Evolutionary conservation across 2,329 filamentous ascomycete genomes (phyloP).

Genomic region (Dissoconium aciculare): DNA sequence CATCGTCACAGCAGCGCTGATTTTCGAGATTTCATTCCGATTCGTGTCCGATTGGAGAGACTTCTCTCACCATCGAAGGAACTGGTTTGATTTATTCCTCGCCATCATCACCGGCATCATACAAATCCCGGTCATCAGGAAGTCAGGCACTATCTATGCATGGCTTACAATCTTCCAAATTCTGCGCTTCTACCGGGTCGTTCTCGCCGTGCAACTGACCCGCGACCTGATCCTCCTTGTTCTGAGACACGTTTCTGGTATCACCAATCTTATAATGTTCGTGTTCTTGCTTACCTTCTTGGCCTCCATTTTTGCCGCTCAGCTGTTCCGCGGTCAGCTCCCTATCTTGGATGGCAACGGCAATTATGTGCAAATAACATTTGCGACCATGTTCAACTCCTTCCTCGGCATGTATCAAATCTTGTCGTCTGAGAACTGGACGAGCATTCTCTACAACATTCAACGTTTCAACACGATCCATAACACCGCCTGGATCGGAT

Average conservation of each 20-base stretch:
- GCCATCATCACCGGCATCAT: constrained; percentile 74
- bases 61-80: constrained; percentile 60
- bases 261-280: constrained; percentile 87
- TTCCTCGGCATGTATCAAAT: constrained; percentile 98
- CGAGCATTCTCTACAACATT: constrained; percentile 66
- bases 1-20: constrained; percentile 60
- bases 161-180: constrained; percentile 93
- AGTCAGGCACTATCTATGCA: constrained; percentile 57
- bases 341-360: constrained; percentile 45
- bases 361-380: constrained; percentile 54
- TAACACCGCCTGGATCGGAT: constrained; percentile 81
- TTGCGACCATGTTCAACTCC: constrained; percentile 83
- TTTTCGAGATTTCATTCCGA: constrained; percentile 69
- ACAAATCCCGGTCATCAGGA: constrained; percentile 63
- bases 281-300: constrained; percentile 93
- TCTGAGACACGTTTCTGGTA: constrained; percentile 78
- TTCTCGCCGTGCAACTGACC: constrained; percentile 76
- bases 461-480: constrained; percentile 51
- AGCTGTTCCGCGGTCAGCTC: constrained; percentile 81
- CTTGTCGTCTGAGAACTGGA: constrained; percentile 94
- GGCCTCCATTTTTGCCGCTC: constrained; percentile 80
- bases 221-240: constrained; percentile 73
- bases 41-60: constrained; percentile 64
- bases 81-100: constrained; percentile 66
- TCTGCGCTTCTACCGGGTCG: constrained; percentile 76